Percentiles rank a stretch among this genome's conserved stretches.
These are phyloP conservation scores for Agaricus bisporus DNA, from an alignment of 768 basidiomycete species.

Conservation along the genomic window DNA sequence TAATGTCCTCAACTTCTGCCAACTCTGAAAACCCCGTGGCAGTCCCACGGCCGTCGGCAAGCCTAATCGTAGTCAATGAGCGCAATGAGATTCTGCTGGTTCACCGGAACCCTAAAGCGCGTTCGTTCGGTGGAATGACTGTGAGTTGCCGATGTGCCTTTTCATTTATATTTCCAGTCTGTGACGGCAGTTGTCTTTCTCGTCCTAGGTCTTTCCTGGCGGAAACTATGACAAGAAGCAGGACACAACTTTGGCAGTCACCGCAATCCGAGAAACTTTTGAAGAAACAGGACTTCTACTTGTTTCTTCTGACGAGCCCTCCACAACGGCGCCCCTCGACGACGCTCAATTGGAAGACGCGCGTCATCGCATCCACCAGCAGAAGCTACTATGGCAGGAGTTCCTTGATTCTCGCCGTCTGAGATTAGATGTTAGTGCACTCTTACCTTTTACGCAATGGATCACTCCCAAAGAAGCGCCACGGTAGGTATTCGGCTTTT, in stretches of 20 bases:
- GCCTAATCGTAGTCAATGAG: conserved; percentile 57
- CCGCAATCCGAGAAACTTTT: conserved; percentile 72
- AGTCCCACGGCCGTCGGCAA: conserved; percentile 57
- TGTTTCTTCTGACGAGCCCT: conserved; percentile 22
- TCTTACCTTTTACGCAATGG: conserved; percentile 74
- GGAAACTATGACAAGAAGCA: conserved; percentile 61
- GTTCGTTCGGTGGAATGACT: conserved; percentile 60
- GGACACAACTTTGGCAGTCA: conserved; percentile 49
- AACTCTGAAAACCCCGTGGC: conserved; percentile 1
- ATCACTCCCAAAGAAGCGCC: conserved; percentile 54
- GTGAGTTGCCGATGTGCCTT: conserved; percentile 30
- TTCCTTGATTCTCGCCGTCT: conserved; percentile 46
- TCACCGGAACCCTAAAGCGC: conserved; percentile 59
- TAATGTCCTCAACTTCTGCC: conserved; percentile 12
- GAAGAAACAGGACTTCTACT: conserved; percentile 69
- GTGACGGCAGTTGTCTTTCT: not conserved
- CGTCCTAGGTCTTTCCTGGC: conserved; percentile 67
- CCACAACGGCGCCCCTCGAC: conserved; percentile 17
- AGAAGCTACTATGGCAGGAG: conserved; percentile 39
- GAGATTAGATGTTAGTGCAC: conserved; percentile 33
- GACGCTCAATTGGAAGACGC: conserved; percentile 43
- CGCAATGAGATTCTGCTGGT: conserved; percentile 67
- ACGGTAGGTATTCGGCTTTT: conserved; percentile 30
- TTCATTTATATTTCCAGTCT: no score
- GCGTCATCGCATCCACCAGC: conserved; percentile 50